Evolutionary conservation across 257 asterid species (phyloP).

Genomic region (Primulina huaijiensis): DNA sequence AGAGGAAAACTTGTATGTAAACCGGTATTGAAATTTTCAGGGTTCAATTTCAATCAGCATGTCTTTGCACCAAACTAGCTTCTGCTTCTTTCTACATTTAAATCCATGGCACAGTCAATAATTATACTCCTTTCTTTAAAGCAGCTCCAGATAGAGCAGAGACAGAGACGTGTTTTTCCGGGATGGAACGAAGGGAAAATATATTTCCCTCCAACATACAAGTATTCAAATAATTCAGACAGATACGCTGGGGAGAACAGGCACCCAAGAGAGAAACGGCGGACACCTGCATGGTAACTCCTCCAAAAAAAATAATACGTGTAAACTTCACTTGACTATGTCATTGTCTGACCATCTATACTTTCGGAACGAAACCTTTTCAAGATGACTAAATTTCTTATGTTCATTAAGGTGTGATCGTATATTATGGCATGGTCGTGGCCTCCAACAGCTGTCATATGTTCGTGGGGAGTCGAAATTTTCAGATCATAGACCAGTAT

Average conservation of each 20-base stretch:
- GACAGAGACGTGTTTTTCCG: conserved; percentile 64
- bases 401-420: conserved; percentile 85
- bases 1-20: conserved; percentile 1
- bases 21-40: conserved; percentile 40
- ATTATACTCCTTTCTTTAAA: conserved; percentile 15
- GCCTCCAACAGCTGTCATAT: conserved; percentile 82
- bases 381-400: neutral
- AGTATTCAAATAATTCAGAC: conserved; percentile 81
- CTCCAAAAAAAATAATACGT: neutral
- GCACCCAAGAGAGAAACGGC: conserved; percentile 76
- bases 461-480: conserved; percentile 95
- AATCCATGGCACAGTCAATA: neutral
- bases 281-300: conserved; percentile 93
- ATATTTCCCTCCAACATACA: conserved; percentile 91
- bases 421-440: conserved; percentile 85
- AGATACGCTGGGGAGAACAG: conserved; percentile 76
- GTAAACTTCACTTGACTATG: neutral
- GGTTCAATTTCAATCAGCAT: conserved; percentile 97
- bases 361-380: neutral
- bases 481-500: conserved; percentile 93
- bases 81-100: conserved; percentile 58
- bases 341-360: neutral
- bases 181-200: conserved; percentile 92
- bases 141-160: conserved; percentile 83
- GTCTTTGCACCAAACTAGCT: conserved; percentile 98